phyloP scores from a whole-genome alignment of 805 yeast species.

The Wickerhamomyces chambardii region DNA sequence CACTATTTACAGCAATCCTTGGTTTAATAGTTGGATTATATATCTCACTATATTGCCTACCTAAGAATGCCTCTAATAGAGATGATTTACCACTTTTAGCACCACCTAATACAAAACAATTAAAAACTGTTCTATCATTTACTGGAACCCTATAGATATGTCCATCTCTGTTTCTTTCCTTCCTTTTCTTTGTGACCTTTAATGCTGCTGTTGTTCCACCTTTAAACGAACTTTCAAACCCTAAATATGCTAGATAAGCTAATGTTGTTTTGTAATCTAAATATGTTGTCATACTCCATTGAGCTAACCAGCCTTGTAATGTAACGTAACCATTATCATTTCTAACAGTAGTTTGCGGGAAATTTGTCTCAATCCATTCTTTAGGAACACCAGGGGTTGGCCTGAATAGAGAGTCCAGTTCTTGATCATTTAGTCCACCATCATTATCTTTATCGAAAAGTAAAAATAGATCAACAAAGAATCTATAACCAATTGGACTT shows the following conservation, averaged over 20 bases:
- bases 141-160: conserved; percentile 60
- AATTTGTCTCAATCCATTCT: conserved; percentile 77
- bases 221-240: conserved; percentile 49
- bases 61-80: conserved; percentile 71
- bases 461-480: conserved; percentile 82
- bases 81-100: conserved; percentile 85
- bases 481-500: conserved; percentile 87
- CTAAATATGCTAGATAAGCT: conserved; percentile 84
- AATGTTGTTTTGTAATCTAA: conserved; percentile 77
- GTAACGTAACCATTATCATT: conserved; percentile 88
- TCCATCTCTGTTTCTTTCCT: conserved; percentile 54
- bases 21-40: conserved; percentile 82
- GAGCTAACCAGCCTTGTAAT: conserved; percentile 97
- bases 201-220: conserved; percentile 39
- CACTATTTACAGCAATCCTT: conserved; percentile 79
- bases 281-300: conserved; percentile 95
- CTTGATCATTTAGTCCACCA: conserved; percentile 81
- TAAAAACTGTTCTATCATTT: conserved; percentile 83
- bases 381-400: conserved; percentile 93
- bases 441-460: conserved; percentile 92
- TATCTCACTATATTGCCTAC: conserved; percentile 57
- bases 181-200: conserved; percentile 77
- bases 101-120: conserved; percentile 82
- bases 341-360: conserved; percentile 83
- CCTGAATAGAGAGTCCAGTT: conserved; percentile 57